A percentile compares a stretch with the other conserved stretches of the same genome.
These are phyloP conservation scores for Tulasnella sp. DNA, from an alignment of 768 basidiomycete genomes.

Conservation along the genomic window DNA sequence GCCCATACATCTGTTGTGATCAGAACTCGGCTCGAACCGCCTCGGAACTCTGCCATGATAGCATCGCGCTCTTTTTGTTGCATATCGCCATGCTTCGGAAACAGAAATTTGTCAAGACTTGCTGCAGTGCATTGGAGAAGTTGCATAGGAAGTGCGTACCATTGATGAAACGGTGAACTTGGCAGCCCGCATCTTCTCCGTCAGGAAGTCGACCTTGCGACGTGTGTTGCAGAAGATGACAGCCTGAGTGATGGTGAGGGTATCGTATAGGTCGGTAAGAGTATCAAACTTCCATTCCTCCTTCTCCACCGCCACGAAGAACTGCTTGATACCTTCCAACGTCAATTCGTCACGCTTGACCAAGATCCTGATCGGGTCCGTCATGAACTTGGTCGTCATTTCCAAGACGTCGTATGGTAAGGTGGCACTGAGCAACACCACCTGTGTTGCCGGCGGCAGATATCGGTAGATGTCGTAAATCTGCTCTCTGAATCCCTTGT, in stretches of 20 bases:
- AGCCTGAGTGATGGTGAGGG: conserved; percentile 40
- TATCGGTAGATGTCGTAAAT: conserved; percentile 43
- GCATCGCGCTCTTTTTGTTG: conserved; percentile 32
- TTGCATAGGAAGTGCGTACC: background rate
- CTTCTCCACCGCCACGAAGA: conserved; percentile 40
- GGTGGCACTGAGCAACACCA: conserved; percentile 40
- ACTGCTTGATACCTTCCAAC: conserved; percentile 33
- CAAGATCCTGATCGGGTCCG: conserved; percentile 38
- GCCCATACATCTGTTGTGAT: conserved; percentile 36
- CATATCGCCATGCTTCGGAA: conserved; percentile 31
- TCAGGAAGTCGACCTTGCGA: conserved; percentile 40
- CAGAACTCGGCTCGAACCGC: conserved; percentile 29
- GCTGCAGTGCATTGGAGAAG: background rate
- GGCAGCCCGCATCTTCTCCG: conserved; percentile 36
- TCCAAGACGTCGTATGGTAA: conserved; percentile 39
- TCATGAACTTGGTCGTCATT: conserved; percentile 42
- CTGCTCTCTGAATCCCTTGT: conserved; percentile 40
- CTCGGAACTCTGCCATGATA: conserved; percentile 33
- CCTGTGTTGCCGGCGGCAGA: conserved; percentile 38
- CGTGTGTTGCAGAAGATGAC: conserved; percentile 43
- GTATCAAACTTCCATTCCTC: conserved; percentile 45
- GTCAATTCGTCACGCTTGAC: conserved; percentile 43
- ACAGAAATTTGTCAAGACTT: background rate
- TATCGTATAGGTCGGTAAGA: conserved; percentile 39
- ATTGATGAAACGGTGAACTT: conserved; percentile 36